Evolutionary conservation across 805 yeast genomes (phyloP).

Genomic region (Cyberlindnera lachancei): DNA sequence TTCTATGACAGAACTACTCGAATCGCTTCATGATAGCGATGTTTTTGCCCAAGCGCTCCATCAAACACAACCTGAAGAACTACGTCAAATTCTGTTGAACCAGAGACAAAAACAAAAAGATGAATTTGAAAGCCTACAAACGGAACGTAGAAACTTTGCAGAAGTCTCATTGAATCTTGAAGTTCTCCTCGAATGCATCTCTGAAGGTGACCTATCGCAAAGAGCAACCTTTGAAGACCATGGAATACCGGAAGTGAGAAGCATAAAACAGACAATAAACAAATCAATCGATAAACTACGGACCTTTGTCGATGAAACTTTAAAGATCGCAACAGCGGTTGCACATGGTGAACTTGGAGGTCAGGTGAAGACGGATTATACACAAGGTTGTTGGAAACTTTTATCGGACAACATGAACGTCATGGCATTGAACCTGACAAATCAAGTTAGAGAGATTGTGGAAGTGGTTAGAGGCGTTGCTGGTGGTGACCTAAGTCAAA

Average conservation of each 20-base stretch:
- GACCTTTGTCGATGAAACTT: slow-evolving; percentile 55
- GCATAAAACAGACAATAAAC: slow-evolving; percentile 72
- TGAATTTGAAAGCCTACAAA: not conserved
- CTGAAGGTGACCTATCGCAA: slow-evolving; percentile 73
- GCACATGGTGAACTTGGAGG: slow-evolving; percentile 89
- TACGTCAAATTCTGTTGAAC: slow-evolving; percentile 3
- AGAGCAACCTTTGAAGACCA: slow-evolving; percentile 56
- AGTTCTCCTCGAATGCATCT: slow-evolving; percentile 78
- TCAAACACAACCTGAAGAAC: slow-evolving; percentile 4
- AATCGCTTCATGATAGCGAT: slow-evolving; percentile 2
- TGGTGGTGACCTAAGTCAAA: slow-evolving; percentile 72
- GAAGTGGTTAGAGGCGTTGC: slow-evolving; percentile 89
- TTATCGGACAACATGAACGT: slow-evolving; percentile 83
- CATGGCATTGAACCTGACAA: slow-evolving; percentile 82
- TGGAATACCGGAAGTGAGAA: slow-evolving; percentile 68
- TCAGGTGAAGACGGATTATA: slow-evolving; percentile 72
- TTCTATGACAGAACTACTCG: slow-evolving; percentile 4
- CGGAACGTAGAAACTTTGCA: not conserved
- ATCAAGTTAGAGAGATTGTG: slow-evolving; percentile 84
- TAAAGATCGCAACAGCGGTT: slow-evolving; percentile 81
- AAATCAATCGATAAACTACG: slow-evolving; percentile 83
- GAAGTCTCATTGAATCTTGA: slow-evolving; percentile 50
- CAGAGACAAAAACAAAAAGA: not conserved
- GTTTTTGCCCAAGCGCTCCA: slow-evolving; percentile 4
- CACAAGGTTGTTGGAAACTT: slow-evolving; percentile 84